phyloP scores from a whole-genome alignment of 345 rosid genomes.

The Carallia pectinifolia region DNA sequence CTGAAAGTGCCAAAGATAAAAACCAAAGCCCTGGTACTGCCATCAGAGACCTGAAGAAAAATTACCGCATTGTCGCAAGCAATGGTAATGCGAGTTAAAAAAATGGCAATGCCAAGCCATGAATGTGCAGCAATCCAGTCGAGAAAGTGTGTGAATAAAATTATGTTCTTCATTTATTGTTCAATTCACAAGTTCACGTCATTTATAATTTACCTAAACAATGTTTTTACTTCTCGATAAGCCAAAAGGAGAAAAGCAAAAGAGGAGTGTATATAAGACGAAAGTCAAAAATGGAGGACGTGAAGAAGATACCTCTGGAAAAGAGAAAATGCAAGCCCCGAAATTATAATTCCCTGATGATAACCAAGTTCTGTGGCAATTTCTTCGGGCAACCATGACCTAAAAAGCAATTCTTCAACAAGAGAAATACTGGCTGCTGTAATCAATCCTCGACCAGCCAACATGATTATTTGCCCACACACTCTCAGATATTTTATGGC shows the following conservation, averaged over 20 bases:
- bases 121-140: not conserved
- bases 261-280: not conserved
- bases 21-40: constrained; percentile 82
- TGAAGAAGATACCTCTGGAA: constrained; percentile 58
- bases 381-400: constrained; percentile 85
- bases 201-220: not conserved
- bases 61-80: not conserved
- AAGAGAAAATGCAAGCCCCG: constrained; percentile 74
- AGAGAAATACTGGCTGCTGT: constrained; percentile 63
- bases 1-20: constrained; percentile 64
- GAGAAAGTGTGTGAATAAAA: not conserved
- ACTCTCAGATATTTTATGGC: constrained; percentile 44
- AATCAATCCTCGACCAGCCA: constrained; percentile 52
- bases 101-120: not conserved
- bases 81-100: not conserved
- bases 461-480: constrained; percentile 37
- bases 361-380: constrained; percentile 75
- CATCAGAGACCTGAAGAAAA: constrained; percentile 49
- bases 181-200: not conserved
- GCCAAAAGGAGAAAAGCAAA: not conserved
- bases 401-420: constrained; percentile 84
- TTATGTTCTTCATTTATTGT: not conserved
- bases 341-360: constrained; percentile 63
- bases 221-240: not conserved
- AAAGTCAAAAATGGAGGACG: not conserved